Percentiles rank a stretch among this genome's conserved stretches.
These are phyloP conservation scores for Cytospora chrysosperma DNA, from an alignment of 2,329 filamentous ascomycete species.

Conservation along the genomic window DNA sequence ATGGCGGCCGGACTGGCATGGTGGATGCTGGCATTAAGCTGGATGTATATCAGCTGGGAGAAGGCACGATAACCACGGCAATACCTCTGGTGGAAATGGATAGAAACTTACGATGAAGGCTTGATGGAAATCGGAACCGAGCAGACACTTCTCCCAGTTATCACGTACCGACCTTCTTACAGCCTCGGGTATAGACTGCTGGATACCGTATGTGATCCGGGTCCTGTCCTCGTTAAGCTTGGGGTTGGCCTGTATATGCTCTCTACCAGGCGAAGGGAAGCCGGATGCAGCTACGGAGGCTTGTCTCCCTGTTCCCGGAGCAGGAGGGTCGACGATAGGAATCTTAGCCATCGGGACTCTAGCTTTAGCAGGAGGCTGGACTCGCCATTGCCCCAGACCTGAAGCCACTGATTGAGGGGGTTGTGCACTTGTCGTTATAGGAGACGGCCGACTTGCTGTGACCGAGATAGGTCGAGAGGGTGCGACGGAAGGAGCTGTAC, in stretches of 20 bases:
- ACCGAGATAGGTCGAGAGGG: neutral
- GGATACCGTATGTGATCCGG: conserved; percentile 40
- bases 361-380: neutral
- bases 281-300: conserved; percentile 16
- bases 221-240: conserved; percentile 42
- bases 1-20: conserved; percentile 41
- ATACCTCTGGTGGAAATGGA: too few relatives aligned
- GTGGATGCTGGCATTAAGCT: conserved; percentile 52
- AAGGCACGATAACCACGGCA: neutral
- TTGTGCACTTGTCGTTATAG: neutral
- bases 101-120: conserved; percentile 49
- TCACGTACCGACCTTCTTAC: conserved; percentile 50
- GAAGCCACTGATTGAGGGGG: neutral
- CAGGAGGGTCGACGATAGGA: neutral
- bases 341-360: neutral
- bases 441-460: neutral
- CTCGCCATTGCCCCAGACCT: neutral
- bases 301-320: neutral
- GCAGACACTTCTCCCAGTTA: conserved; percentile 49
- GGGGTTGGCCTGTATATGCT: conserved; percentile 32
- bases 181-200: conserved; percentile 42
- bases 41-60: neutral
- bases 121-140: conserved; percentile 52
- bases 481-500: neutral
- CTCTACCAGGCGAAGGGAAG: conserved; percentile 38